Evolutionary conservation across 1,284 basidiomycete genomes (phyloP), one percentile per base, ranked within the genome.

Genomic region (Ustilago esculenta): DNA sequence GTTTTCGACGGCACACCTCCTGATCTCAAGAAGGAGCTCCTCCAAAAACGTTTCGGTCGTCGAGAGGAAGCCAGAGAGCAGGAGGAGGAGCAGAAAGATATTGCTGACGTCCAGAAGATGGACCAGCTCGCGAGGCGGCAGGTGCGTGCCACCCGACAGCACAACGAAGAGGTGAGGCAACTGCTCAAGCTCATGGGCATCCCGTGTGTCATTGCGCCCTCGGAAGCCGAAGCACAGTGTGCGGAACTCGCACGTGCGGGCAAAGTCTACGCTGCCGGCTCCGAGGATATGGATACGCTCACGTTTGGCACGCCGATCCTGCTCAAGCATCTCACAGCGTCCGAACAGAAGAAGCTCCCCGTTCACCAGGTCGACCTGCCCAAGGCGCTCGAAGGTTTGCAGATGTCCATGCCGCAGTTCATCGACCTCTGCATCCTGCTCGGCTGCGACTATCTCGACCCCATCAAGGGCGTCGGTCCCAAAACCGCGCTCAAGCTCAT

Each of bases 211-310:
- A 72, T 75, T 40, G 77, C 95, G 17, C 95, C 96, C 0, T 94
- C 92, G 44, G 96, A 98, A 85, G 96, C 96, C 1, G 96, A 98
- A 83, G 96, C 96, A 0, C 96, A 98, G 81, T 98, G 96, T 75
- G 96, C 96, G 1, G 95, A 98, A 82, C 88, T 99, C 4, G 94
- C 93, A 14, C 88, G 94, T 25, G 93, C 92, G 9, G 94, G 93
- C 53, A 95, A 96, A 85, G 92, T 97, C 18, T 98, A 91, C 79
- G 96, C 92, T 0, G 94, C 94, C 5, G 96, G 96, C 6, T 97
- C 94, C 0, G 96, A 98, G 84, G 96, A 99, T 82, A 99, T 99
- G 96, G 96, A 98, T 79, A 99, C 96, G 3, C 87, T 99, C 37
- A 99, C 96, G 0, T 99, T 99, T 85, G 87, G 88, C 72, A 85